Evolutionary conservation across 2,329 filamentous ascomycete species (phyloP), one percentile per base, ranked within the genome.

Genomic region (Scytalidium lignicola): DNA sequence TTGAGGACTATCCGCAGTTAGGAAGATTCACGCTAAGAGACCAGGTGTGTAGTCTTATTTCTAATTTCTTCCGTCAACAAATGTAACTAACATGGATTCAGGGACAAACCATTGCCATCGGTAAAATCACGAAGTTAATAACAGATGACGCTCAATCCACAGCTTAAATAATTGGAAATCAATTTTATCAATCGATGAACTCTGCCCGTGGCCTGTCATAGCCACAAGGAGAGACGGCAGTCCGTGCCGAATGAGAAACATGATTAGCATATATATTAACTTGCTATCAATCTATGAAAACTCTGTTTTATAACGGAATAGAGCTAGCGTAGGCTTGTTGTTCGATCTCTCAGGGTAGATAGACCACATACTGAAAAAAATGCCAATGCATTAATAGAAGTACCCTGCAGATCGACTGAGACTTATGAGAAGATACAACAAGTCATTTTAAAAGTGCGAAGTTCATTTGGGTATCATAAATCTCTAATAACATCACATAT

Each of bases 81-180:
- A 12, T 19, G 12, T 42, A 50, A 44, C 51, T 63, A 53, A 62
- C 46, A 32, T 41, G 55, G 32, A 46, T 65, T 48, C 65, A 97
- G 85, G 93, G 93, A 62, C 92, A 97, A 87, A 99, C 93, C 0
- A 96, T 99, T 74, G 93, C 93, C 49, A 99, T 99, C 73, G 93
- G 93, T 65, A 99, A 99, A 81, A 95, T 99, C 68, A 96, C 90
- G 52, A 96, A 91, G 79, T 80, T 99, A 53, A 82, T 88, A 59
- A 74, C 70, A 3, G 70, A 76, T 3, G 53, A 58, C 13, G 47
- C 44, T 17, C 19, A 44, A 21, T 45, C 51, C 32, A 37, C 32
- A 44, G 57, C 52, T 51, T 59, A 57, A 56, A 47, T 42, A 40
- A 47, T 26, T 49, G 15, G 8, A 42, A 41, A 37, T 6, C 23